phyloP scores from a whole-genome alignment of 78 protist genomes.

The Paulinella micropora region DNA sequence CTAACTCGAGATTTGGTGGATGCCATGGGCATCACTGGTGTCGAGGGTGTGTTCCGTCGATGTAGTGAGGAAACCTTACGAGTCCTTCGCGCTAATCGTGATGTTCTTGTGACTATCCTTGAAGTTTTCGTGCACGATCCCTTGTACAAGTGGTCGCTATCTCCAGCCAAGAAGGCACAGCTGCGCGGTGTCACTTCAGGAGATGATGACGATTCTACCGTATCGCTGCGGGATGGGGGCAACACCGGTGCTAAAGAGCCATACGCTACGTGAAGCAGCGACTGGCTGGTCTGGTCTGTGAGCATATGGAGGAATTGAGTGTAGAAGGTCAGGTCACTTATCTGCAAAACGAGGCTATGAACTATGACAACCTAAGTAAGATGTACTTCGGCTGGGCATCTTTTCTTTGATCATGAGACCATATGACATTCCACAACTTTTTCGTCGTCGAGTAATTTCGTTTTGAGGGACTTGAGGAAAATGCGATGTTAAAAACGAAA shows the following conservation, averaged over 20 bases:
- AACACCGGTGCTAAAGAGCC: not conserved
- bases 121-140: conserved; percentile 52
- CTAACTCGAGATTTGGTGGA: conserved; percentile 61
- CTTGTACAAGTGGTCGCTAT: conserved; percentile 32
- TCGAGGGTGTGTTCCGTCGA: conserved; percentile 45
- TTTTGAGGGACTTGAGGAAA: too few relatives aligned
- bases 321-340: not conserved
- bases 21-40: conserved; percentile 55
- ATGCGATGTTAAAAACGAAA: too few relatives aligned
- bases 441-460: too few relatives aligned
- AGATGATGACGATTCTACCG: not conserved
- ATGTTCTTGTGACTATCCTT: conserved; percentile 18
- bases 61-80: conserved; percentile 39
- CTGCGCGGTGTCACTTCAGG: not conserved
- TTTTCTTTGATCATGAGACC: too few relatives aligned
- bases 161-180: not conserved
- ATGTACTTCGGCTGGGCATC: conserved; percentile 6
- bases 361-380: not conserved
- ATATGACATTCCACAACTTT: too few relatives aligned
- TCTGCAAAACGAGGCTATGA: not conserved
- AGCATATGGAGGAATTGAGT: not conserved
- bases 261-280: not conserved
- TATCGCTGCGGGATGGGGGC: not conserved
- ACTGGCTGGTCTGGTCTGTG: not conserved
- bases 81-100: conserved; percentile 9